phyloP scores from a whole-genome alignment of 2,329 filamentous ascomycete genomes.

The Exophiala sp. region DNA sequence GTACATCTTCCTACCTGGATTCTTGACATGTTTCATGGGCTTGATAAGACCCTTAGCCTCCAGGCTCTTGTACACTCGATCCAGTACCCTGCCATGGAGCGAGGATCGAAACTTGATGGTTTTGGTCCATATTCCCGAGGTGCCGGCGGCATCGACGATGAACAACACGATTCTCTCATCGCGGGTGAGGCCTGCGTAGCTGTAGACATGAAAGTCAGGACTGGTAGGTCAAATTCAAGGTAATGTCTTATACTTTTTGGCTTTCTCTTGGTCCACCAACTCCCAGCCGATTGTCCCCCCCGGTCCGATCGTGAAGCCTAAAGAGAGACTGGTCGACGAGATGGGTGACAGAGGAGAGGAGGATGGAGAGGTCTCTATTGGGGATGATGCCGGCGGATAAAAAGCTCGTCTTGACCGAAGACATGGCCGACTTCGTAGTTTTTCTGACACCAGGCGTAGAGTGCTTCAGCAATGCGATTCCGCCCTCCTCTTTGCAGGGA shows the following conservation, averaged over 20 bases:
- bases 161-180: constrained; percentile 78
- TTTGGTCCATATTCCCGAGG: constrained; percentile 85
- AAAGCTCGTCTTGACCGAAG: constrained; percentile 44
- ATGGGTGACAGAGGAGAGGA: constrained; percentile 42
- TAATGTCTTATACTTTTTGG: constrained; percentile 40
- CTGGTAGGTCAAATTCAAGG: constrained; percentile 2
- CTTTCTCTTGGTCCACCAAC: constrained; percentile 44
- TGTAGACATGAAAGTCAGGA: constrained; percentile 25
- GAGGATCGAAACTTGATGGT: constrained; percentile 73
- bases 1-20: constrained; percentile 89
- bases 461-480: constrained; percentile 38
- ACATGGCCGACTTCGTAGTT: constrained; percentile 39
- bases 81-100: constrained; percentile 76
- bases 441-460: constrained; percentile 42
- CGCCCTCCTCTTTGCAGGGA: constrained; percentile 25
- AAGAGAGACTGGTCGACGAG: constrained; percentile 45
- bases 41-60: constrained; percentile 77
- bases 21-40: constrained; percentile 85
- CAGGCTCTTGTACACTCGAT: constrained; percentile 75
- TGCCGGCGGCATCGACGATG: constrained; percentile 77
- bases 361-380: constrained; percentile 38
- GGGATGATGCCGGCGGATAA: constrained; percentile 41
- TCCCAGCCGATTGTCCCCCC: constrained; percentile 45
- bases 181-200: constrained; percentile 44
- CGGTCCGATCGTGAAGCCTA: constrained; percentile 37